Conservation (phyloP, 2,329 filamentous ascomycete species). For the Ceratocystis alfenasii region DNA sequence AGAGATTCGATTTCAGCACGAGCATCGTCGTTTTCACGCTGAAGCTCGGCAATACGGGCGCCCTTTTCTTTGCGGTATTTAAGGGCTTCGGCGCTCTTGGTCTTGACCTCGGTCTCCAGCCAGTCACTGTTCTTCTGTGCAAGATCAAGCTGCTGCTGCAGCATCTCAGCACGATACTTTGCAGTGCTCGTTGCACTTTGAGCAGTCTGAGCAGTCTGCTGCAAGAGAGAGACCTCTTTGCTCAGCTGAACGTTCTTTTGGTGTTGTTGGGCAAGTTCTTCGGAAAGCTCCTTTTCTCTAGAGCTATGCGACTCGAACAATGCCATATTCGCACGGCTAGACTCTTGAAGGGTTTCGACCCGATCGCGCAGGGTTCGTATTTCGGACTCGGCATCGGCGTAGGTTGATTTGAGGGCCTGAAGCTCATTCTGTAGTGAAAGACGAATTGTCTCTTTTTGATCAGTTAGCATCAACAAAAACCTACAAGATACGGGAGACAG, state of each 20-base stretch:
- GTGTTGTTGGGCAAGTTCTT: conserved; percentile 79
- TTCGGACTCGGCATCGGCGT: conserved; percentile 61
- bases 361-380: conserved; percentile 67
- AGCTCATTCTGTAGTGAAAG: conserved; percentile 72
- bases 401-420: conserved; percentile 61
- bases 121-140: conserved; percentile 86
- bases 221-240: conserved; percentile 67
- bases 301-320: conserved; percentile 82
- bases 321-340: conserved; percentile 80
- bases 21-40: conserved; percentile 78
- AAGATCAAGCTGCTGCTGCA: conserved; percentile 82
- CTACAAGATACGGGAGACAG: no score
- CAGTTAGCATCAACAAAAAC: not conserved
- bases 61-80: conserved; percentile 94
- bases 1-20: conserved; percentile 64
- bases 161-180: conserved; percentile 79
- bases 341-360: conserved; percentile 75
- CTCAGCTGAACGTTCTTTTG: conserved; percentile 74
- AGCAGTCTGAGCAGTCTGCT: conserved; percentile 72
- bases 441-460: conserved; percentile 56
- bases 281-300: conserved; percentile 72
- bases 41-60: conserved; percentile 73
- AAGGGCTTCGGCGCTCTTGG: conserved; percentile 72
- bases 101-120: conserved; percentile 84
- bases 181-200: conserved; percentile 68